Conservation (phyloP, 345 rosid genomes). For the Dipteronia sinensis region DNA sequence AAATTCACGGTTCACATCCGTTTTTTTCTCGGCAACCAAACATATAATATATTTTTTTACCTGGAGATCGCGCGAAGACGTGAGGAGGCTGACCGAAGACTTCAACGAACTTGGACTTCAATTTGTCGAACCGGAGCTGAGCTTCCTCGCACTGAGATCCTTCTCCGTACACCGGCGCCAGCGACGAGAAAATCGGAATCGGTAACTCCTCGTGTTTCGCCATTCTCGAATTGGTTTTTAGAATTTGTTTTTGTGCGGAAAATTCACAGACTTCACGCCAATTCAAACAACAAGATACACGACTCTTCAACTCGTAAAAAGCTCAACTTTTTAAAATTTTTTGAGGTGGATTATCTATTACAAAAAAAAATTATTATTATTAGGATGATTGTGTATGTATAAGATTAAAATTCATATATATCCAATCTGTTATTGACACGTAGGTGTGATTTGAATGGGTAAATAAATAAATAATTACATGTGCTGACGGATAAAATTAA, state of each 20-base stretch:
- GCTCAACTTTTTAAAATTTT: background rate
- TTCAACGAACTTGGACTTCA: conserved; percentile 62
- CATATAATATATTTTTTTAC: conserved; percentile 22
- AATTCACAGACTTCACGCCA: background rate
- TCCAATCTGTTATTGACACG: no score
- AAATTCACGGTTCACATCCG: background rate
- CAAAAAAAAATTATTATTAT: no score
- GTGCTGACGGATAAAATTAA: no score
- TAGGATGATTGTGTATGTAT: no score
- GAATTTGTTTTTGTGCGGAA: no score
- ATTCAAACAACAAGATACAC: no score
- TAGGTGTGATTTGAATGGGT: no score
- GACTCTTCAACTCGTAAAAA: background rate
- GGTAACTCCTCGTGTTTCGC: conserved; percentile 74
- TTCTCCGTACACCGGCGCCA: conserved; percentile 71
- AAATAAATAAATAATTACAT: no score
- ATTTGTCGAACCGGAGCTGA: conserved; percentile 59
- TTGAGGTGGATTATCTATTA: no score
- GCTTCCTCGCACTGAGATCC: conserved; percentile 84
- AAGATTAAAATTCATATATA: no score
- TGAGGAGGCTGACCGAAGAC: conserved; percentile 71
- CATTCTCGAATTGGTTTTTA: conserved; percentile 31
- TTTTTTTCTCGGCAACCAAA: conserved; percentile 19
- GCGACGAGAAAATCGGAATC: conserved; percentile 60
- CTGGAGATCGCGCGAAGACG: conserved; percentile 87